These are phyloP conservation scores for Xylaria bambusicola DNA, from an alignment of 495 filamentous ascomycete genomes.

Conservation along the genomic window DNA sequence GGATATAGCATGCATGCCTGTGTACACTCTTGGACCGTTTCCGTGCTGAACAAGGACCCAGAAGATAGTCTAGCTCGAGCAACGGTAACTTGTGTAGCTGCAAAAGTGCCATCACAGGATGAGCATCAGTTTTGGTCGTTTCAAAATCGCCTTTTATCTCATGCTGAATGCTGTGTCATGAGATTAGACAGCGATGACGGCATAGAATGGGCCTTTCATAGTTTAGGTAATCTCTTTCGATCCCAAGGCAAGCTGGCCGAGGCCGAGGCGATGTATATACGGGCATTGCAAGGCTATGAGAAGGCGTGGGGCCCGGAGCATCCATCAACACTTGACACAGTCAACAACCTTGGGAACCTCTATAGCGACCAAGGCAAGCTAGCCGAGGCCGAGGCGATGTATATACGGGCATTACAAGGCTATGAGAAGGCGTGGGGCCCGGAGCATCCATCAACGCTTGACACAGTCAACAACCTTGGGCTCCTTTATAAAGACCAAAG, in stretches of 20 bases:
- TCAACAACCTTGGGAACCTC: neutral
- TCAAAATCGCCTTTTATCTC: neutral
- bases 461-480: neutral
- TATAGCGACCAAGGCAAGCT: neutral
- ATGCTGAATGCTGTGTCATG: neutral
- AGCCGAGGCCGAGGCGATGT: neutral
- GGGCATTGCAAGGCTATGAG: neutral
- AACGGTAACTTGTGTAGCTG: neutral
- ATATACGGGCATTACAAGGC: neutral
- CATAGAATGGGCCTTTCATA: neutral
- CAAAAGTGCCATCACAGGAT: neutral
- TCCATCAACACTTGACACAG: neutral
- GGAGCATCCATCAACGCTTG: no score
- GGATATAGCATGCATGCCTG: conserved; percentile 45
- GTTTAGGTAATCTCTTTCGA: conserved; percentile 18
- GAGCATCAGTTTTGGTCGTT: neutral
- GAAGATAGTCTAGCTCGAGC: neutral
- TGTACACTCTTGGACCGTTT: conserved; percentile 43
- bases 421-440: neutral
- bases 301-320: neutral
- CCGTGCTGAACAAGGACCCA: conserved; percentile 29
- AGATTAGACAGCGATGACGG: neutral
- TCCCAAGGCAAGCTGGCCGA: neutral
- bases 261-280: neutral
- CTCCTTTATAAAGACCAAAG: conserved; percentile 32